Base-by-base conservation (phyloP, 2,329 filamentous ascomycete species). In the Cercospora citrullina region DNA sequence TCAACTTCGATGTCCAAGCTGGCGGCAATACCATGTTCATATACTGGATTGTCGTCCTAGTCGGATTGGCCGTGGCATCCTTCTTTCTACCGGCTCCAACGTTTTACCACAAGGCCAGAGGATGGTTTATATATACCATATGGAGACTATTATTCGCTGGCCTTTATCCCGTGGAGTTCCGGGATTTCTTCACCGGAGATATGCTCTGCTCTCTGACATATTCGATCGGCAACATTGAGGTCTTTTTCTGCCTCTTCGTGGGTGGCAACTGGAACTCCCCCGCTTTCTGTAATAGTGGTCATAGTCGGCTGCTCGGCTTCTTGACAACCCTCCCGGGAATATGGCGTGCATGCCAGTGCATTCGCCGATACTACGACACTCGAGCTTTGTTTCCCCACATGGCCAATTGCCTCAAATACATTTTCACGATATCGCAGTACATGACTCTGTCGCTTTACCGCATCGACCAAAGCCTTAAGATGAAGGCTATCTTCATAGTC, bases 181-280 rank as follows among this genome's bases (percentile, higher is more conserved):
- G 94, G 67, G 95, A 99, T 80, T 98, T 99, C 81, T 98, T 97
- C 80, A 86, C 98, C 0, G 95, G 95, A 63, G 95, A 99, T 78
- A 97, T 98, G 85, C 97, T 96, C 79, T 98, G 94, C 80, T 98
- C 95, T 2, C 84, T 96, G 65, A 96, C 94, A 5, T 99, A 99
- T 79, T 87, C 90, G 16, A 92, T 92, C 80, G 90, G 92, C 69
- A 97, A 98, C 76, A 86, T 97, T 45, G 92, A 93, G 74, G 83
- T 98, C 0, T 97, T 98, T 82, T 97, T 97, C 79, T 99, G 95
- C 77, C 84, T 98, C 1, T 99, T 98, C 74, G 88, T 90, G n/a
- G 62, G 62, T n/a, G 85, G 88, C 63, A 68, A 75, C 60, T 99
- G 94, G 94, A 79, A 86, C 28, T 82, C 91, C 26, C 92, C 92